Evolutionary conservation across 768 basidiomycete species (phyloP), one percentile per base, ranked within the genome.

Genomic region (Podaxis rugospora): DNA sequence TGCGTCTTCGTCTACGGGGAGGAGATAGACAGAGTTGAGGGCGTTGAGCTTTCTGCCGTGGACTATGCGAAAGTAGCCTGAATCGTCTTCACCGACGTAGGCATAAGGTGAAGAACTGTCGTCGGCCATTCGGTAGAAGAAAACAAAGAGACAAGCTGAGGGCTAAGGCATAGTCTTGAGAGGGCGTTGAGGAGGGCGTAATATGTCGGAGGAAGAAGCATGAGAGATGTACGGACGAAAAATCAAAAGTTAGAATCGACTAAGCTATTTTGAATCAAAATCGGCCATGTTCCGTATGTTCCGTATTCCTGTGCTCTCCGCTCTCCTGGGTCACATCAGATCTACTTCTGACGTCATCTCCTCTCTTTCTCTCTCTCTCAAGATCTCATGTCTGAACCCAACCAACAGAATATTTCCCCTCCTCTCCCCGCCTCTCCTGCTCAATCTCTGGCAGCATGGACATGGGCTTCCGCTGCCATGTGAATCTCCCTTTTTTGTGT

Each of bases 1-100:
- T 75, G 89, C 88, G 53, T 88, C 87, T 35, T 78, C 72, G 70
- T 90, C 88, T 3, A 80, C 83, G 37, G 88, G 88, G 57, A 90
- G 81, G 71, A 86, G 74, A 68, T 90, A 89, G 7, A 75, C 73
- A 23, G 67, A 67, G 63, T 83, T 87, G 66, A 88, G 72, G 18
- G 76, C 75, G 66, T 82, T 86, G 71, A 88, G 77, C 49, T 72
- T 75, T 51, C 87, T 78, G 35, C 79, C 83, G 69, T 85, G 75
- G 36, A 82, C 63, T 13, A 72, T 67, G 56, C 80, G 80, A 66
- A 88, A 89, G 72, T 77, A 70, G 35, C 78, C 74, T 21, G 59
- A 60, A 65, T 79, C 77, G 69, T 85, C 80, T 56, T 78, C 75
- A 58, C 71, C 74, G 57, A 72, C 70, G 32, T 60, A 60, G 28